Evolutionary conservation across 805 yeast genomes (phyloP).

Genomic region (Kregervanrija pseudodelftensis): DNA sequence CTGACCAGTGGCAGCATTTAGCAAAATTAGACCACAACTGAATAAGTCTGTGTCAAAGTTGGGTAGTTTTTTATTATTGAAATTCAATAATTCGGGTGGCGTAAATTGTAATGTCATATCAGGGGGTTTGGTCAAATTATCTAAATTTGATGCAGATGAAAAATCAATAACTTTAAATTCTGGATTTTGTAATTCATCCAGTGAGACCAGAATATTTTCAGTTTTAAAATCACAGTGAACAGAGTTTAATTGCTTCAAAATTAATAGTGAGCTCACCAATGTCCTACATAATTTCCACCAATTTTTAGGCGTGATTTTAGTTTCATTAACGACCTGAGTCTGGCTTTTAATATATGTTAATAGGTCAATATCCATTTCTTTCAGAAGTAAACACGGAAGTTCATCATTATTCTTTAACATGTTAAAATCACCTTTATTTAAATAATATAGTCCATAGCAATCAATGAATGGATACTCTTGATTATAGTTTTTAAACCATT

Average conservation of each 20-base stretch:
- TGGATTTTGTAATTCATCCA: conserved; percentile 7
- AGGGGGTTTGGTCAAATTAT: conserved; percentile 18
- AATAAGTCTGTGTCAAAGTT: conserved; percentile 33
- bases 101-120: conserved; percentile 36
- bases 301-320: conserved; percentile 16
- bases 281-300: conserved; percentile 30
- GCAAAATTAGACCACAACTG: conserved; percentile 38
- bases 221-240: conserved; percentile 46
- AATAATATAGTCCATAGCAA: conserved; percentile 23
- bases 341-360: conserved; percentile 14
- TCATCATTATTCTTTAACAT: conserved; percentile 18
- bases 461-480: conserved; percentile 22
- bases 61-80: conserved; percentile 24
- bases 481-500: conserved; percentile 8
- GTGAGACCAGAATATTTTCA: conserved; percentile 32
- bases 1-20: conserved; percentile 39
- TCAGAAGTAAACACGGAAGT: conserved; percentile 24
- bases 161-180: conserved; percentile 41
- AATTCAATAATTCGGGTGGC: conserved; percentile 38
- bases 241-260: conserved; percentile 22
- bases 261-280: conserved; percentile 20
- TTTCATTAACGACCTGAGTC: conserved; percentile 2
- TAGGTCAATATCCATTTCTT: conserved; percentile 23
- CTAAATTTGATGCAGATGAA: conserved; percentile 29
- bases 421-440: conserved; percentile 18